These are phyloP conservation scores for Fusarium oligoseptatum DNA, from an alignment of 2,329 filamentous ascomycete genomes.

Conservation along the genomic window DNA sequence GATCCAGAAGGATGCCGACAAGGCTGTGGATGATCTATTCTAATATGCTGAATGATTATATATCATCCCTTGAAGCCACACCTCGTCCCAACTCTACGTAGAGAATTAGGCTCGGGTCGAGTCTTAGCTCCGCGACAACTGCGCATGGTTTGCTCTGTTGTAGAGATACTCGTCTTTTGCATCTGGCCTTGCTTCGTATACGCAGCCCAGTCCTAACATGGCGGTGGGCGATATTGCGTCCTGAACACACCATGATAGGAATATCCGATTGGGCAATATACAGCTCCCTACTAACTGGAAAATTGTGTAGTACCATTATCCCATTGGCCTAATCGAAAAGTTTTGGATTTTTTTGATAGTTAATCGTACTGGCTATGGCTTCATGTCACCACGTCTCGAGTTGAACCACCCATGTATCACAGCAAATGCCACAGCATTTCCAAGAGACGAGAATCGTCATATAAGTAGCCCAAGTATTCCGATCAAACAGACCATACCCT, in stretches of 20 bases:
- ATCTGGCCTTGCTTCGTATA: background rate
- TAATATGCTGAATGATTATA: constrained; percentile 51
- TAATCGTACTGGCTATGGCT: background rate
- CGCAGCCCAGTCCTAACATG: background rate
- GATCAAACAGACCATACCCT: background rate
- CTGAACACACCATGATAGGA: background rate
- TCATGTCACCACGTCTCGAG: background rate
- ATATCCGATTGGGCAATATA: background rate
- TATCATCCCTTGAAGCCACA: background rate
- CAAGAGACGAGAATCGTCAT: background rate
- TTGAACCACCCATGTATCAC: background rate
- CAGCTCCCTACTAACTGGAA: background rate
- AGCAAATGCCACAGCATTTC: background rate
- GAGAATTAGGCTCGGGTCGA: background rate
- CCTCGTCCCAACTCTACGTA: background rate
- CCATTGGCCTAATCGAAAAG: background rate
- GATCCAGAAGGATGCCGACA: constrained; percentile 94
- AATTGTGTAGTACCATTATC: background rate
- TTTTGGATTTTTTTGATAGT: background rate
- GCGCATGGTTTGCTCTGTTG: background rate
- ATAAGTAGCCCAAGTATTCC: background rate
- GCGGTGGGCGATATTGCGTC: background rate
- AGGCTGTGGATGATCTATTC: constrained; percentile 88
- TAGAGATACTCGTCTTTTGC: background rate
- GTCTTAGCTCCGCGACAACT: background rate